Conservation (phyloP, 129 eudicot genomes). For the Apium graveolens region DNA sequence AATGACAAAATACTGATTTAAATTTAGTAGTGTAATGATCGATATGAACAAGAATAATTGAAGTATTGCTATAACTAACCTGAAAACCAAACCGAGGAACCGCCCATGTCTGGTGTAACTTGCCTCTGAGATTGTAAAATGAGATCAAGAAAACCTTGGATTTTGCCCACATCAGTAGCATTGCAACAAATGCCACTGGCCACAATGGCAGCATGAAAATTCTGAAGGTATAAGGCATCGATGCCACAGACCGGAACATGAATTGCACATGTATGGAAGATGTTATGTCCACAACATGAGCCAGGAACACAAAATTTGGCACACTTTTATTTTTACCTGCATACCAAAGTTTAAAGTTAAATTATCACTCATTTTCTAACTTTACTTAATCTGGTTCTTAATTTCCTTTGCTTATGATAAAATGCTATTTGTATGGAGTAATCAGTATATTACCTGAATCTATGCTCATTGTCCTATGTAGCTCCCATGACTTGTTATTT, state of each 20-base stretch:
- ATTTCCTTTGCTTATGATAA: neutral
- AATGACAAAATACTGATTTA: neutral
- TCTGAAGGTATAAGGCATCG: conserved; percentile 36
- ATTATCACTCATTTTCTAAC: neutral
- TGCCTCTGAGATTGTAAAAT: conserved; percentile 55
- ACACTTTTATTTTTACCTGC: conserved; percentile 46
- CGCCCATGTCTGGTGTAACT: conserved; percentile 80
- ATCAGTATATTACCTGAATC: conserved; percentile 32
- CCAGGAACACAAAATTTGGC: conserved; percentile 84
- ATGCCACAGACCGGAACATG: conserved; percentile 41
- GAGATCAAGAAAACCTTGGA: conserved; percentile 64
- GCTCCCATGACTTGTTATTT: conserved; percentile 61
- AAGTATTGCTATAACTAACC: conserved; percentile 23
- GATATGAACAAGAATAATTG: neutral
- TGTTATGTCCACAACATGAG: conserved; percentile 74
- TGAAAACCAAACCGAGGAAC: conserved; percentile 92
- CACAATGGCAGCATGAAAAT: conserved; percentile 37
- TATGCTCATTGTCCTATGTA: conserved; percentile 44
- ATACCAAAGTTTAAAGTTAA: neutral
- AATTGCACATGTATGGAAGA: conserved; percentile 63
- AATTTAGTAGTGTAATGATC: neutral
- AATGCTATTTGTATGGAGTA: neutral
- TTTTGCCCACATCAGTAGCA: conserved; percentile 83
- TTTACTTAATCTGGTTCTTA: neutral
- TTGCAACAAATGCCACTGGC: conserved; percentile 33